Evolutionary conservation across 257 asterid genomes (phyloP).

Genomic region (Gentiana straminea): DNA sequence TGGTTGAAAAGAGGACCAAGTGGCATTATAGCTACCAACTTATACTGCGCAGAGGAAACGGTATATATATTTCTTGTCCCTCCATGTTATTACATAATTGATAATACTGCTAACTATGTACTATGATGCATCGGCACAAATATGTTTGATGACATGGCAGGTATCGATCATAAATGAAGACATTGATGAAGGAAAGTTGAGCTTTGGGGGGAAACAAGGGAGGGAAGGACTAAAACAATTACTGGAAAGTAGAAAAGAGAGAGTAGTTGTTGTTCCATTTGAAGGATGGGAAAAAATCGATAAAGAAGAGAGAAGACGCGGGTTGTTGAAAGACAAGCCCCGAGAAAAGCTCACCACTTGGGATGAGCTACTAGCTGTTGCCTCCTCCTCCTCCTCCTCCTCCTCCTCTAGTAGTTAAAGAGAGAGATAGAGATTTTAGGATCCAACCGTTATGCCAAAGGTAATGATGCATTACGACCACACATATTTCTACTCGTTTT

Average conservation of each 20-base stretch:
- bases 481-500: too few relatives aligned
- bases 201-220: slow-evolving; percentile 38
- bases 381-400: neutral
- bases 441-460: too few relatives aligned
- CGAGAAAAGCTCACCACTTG: slow-evolving; percentile 66
- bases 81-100: neutral
- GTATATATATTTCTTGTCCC: slow-evolving; percentile 25
- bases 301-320: slow-evolving; percentile 54
- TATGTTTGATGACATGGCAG: slow-evolving; percentile 26
- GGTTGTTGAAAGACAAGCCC: slow-evolving; percentile 44
- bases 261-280: slow-evolving; percentile 41
- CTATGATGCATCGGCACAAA: neutral
- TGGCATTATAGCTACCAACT: slow-evolving; percentile 75
- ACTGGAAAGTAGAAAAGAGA: slow-evolving; percentile 40
- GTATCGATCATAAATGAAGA: slow-evolving; percentile 65
- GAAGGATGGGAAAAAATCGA: slow-evolving; percentile 65
- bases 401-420: too few relatives aligned
- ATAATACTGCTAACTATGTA: neutral
- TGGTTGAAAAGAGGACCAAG: slow-evolving; percentile 98
- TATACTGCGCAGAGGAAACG: slow-evolving; percentile 78
- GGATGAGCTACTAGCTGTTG: slow-evolving; percentile 58
- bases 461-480: too few relatives aligned
- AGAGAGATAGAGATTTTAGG: too few relatives aligned
- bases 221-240: slow-evolving; percentile 51
- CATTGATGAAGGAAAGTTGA: slow-evolving; percentile 34